phyloP scores from a whole-genome alignment of 2,329 filamentous ascomycete species.

The Chrysoporthe puriensis region DNA sequence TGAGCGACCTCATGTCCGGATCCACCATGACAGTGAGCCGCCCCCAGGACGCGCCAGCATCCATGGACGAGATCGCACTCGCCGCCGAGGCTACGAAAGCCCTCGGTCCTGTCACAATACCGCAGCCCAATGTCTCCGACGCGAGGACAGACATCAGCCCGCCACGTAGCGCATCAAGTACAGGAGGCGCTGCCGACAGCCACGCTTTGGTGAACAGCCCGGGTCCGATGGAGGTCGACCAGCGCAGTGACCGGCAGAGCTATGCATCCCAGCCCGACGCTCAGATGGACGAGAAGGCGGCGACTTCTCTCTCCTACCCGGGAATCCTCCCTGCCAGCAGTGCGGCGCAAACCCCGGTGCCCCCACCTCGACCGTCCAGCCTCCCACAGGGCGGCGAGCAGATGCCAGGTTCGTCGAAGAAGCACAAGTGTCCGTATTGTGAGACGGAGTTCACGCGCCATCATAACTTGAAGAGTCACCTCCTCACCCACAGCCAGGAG shows the following conservation, averaged over 20 bases:
- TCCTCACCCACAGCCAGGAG: slow-evolving; percentile 96
- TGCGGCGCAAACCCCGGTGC: slow-evolving; percentile 48
- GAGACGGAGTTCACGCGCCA: slow-evolving; percentile 95
- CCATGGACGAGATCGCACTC: slow-evolving; percentile 30
- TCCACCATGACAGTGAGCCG: slow-evolving; percentile 58
- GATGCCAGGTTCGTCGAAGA: slow-evolving; percentile 75
- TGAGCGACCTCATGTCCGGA: slow-evolving; percentile 59
- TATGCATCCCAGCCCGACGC: slow-evolving; percentile 47
- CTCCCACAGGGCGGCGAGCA: slow-evolving; percentile 53
- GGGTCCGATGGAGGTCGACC: slow-evolving; percentile 58
- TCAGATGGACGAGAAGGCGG: slow-evolving; percentile 55
- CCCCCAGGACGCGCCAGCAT: slow-evolving; percentile 53
- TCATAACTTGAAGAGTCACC: slow-evolving; percentile 95
- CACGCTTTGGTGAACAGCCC: slow-evolving; percentile 53
- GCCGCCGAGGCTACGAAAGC: slow-evolving; percentile 39
- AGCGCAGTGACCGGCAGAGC: slow-evolving; percentile 41
- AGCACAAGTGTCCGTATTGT: slow-evolving; percentile 96
- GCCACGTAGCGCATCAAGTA: slow-evolving; percentile 46
- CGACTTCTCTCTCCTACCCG: slow-evolving; percentile 59
- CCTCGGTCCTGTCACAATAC: slow-evolving; percentile 37
- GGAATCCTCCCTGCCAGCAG: slow-evolving; percentile 50
- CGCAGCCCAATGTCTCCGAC: slow-evolving; percentile 39
- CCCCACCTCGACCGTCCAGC: slow-evolving; percentile 55
- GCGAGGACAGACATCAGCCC: slow-evolving; percentile 48
- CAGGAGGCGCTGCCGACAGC: slow-evolving; percentile 32